Conservation (phyloP, 805 yeast genomes). For the Teunomyces tritomae region DNA sequence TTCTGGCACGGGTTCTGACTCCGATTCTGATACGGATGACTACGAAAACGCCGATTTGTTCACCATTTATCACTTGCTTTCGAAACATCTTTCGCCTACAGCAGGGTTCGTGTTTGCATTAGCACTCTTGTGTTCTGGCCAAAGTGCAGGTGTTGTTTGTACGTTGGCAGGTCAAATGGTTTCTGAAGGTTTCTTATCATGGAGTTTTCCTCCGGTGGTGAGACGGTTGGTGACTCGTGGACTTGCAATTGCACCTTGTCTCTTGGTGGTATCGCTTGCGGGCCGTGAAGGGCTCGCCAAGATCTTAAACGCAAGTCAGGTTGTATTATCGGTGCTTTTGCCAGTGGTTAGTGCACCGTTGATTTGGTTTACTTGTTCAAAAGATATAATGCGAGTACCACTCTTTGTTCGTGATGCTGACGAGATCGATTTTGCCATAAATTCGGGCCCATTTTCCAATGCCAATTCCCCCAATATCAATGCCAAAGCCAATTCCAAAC, state of each 20-base stretch:
- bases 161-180: conserved; percentile 94
- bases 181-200: conserved; percentile 80
- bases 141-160: conserved; percentile 92
- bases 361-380: conserved; percentile 73
- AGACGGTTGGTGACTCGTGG: conserved; percentile 76
- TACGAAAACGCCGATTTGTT: conserved; percentile 65
- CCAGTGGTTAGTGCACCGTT: conserved; percentile 90
- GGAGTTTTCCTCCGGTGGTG: conserved; percentile 80
- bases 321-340: conserved; percentile 70
- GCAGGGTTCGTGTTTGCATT: conserved; percentile 89
- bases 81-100: conserved; percentile 69
- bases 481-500: conserved; percentile 8
- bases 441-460: neutral
- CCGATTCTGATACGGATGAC: conserved; percentile 40
- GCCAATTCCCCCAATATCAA: conserved; percentile 6
- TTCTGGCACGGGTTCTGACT: conserved; percentile 13
- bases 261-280: conserved; percentile 64
- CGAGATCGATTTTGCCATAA: conserved; percentile 13
- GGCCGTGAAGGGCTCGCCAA: conserved; percentile 82
- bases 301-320: conserved; percentile 79
- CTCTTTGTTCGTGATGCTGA: conserved; percentile 30
- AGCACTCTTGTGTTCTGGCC: conserved; percentile 88
- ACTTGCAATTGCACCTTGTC: conserved; percentile 84
- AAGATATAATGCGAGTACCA: conserved; percentile 61
- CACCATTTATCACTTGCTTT: conserved; percentile 72